Evolutionary conservation across 305 asterid genomes (phyloP).

Genomic region (Fraxinus nigra): DNA sequence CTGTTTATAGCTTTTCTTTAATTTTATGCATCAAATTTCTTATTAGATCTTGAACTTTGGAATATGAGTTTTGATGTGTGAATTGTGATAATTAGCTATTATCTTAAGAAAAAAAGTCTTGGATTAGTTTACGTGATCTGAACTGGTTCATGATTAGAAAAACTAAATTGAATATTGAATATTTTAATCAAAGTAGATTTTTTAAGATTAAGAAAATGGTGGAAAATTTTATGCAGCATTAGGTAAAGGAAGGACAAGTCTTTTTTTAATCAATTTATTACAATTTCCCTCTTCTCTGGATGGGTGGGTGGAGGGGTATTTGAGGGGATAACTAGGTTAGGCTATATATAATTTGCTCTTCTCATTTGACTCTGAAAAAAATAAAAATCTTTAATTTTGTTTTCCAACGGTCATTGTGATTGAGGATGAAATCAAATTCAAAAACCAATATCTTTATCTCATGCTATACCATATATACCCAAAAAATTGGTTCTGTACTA

Average conservation of each 20-base stretch:
- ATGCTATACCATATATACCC: background rate
- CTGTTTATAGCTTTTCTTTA: slow-evolving; percentile 2
- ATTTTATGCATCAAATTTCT: background rate
- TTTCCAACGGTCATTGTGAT: background rate
- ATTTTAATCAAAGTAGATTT: background rate
- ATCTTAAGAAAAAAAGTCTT: background rate
- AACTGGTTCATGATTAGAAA: background rate
- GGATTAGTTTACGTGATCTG: background rate
- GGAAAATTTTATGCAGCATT: background rate
- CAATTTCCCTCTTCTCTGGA: background rate
- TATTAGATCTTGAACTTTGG: background rate
- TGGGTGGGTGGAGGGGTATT: background rate
- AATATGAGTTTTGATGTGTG: background rate
- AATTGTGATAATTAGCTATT: background rate
- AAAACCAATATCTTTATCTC: background rate
- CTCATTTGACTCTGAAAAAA: background rate
- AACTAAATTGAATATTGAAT: background rate
- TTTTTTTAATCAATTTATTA: background rate
- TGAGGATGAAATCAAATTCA: background rate
- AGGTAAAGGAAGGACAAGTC: background rate
- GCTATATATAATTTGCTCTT: background rate
- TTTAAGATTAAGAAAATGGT: background rate
- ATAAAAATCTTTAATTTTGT: too few species aligned
- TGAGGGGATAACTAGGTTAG: background rate
- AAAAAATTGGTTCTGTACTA: background rate